Percentiles rank a stretch among this genome's conserved stretches.
phyloP scores from a whole-genome alignment of 768 basidiomycete species.

The Serendipita vermifera region DNA sequence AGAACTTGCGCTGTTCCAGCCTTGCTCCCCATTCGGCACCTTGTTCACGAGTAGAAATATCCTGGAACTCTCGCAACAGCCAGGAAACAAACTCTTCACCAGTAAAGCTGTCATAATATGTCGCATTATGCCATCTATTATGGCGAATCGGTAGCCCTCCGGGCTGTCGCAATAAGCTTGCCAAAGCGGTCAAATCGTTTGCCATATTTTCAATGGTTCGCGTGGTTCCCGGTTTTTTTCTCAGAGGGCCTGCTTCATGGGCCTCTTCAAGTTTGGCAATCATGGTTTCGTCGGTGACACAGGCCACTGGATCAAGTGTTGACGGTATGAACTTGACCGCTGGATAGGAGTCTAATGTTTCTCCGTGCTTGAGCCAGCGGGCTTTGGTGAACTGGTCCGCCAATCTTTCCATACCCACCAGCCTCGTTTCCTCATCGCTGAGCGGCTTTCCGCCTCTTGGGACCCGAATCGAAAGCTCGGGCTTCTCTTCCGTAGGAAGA shows the following conservation, averaged over 20 bases:
- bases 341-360: slow-evolving; percentile 31
- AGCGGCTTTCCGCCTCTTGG: slow-evolving; percentile 45
- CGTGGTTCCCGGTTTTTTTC: slow-evolving; percentile 72
- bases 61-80: slow-evolving; percentile 83
- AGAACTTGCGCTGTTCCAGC: slow-evolving; percentile 67
- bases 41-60: slow-evolving; percentile 71
- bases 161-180: slow-evolving; percentile 75
- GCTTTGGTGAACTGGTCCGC: slow-evolving; percentile 77
- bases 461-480: slow-evolving; percentile 24
- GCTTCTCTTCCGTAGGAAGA: slow-evolving; percentile 67
- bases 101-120: slow-evolving; percentile 72
- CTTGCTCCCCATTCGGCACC: slow-evolving; percentile 66
- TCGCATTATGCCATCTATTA: slow-evolving; percentile 64
- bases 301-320: slow-evolving; percentile 68
- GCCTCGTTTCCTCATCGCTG: slow-evolving; percentile 74
- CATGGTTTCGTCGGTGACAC: slow-evolving; percentile 63
- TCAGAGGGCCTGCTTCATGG: slow-evolving; percentile 53
- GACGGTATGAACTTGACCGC: slow-evolving; percentile 73
- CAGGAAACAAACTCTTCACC: slow-evolving; percentile 85
- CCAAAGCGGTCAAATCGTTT: slow-evolving; percentile 49
- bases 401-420: slow-evolving; percentile 83
- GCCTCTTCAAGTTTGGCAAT: slow-evolving; percentile 72
- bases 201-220: slow-evolving; percentile 57
- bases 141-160: slow-evolving; percentile 75
- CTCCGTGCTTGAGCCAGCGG: slow-evolving; percentile 61